Base-by-base conservation (phyloP, 2,329 filamentous ascomycete species). In the Dactylonectria macrodidyma region DNA sequence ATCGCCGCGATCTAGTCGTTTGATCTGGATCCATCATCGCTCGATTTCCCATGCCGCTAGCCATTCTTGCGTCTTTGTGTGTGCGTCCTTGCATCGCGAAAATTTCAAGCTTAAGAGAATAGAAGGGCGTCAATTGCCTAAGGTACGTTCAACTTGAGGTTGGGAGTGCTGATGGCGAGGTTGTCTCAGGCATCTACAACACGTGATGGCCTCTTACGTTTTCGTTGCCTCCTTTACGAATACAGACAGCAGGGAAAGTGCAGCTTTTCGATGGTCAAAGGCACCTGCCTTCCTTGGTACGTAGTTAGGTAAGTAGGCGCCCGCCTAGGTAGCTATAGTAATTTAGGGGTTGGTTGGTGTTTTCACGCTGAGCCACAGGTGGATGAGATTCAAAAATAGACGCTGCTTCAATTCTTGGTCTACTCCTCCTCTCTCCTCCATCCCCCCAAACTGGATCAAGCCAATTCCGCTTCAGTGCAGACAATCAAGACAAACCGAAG, bases 1-100 rank as follows among this genome's bases (percentile, higher is more conserved):
- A 73, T 73, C 51, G 54, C 47, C 68, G 54, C 51, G 59, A 60
- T 63, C 47, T 16, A 26, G 36, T 59, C 52, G 55, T 59, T 61
- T 57, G 41, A 60, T 16, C 50, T 50, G 59, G 47, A 58, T 55
- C 52, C 26, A 62, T 66, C 59, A 59, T 62, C 46, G 34, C 47
- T 58, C 58, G 51, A 58, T 66, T 33, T n/a, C 14, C 19, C 38
- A 26, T 34, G 46, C 44, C 46, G 16, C 57, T 60, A 38, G 26
- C 14, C 12, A 50, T 34, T 33, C 41, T n/a, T 44, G 19, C 26
- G 22, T 51, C 34, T 48, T 48, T 30, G 48, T 8, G 48, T 26
- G 48, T 16, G 48, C 46, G 19, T 51, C 14, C 36, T 30, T 30
- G 11, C 46, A 22, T 24, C 33, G 44, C 11, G 33, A 8, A 19